Conservation (phyloP, 805 yeast species). For the Candida mattraensis region DNA sequence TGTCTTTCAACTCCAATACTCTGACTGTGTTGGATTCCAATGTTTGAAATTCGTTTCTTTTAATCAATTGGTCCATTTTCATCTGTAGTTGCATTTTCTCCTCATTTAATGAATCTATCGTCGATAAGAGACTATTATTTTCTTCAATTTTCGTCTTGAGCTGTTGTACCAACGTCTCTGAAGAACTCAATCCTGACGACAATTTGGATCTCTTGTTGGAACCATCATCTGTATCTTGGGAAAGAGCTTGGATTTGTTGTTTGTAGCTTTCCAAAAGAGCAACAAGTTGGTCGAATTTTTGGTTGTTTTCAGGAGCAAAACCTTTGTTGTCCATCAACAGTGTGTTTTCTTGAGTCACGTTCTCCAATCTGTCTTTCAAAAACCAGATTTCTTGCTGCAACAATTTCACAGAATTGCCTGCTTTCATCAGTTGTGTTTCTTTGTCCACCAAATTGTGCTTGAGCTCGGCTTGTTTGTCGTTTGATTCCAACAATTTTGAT, state of each 20-base stretch:
- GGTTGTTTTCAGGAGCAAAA: constrained; percentile 15
- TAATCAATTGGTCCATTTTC: neutral
- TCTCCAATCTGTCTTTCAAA: constrained; percentile 21
- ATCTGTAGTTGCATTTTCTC: neutral
- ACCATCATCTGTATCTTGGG: neutral
- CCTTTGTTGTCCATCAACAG: constrained; percentile 10
- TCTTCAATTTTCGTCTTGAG: constrained; percentile 2
- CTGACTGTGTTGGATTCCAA: no score
- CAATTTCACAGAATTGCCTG: constrained; percentile 17
- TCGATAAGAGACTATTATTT: constrained; percentile 1
- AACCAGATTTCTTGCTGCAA: constrained; percentile 20
- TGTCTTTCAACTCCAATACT: constrained; percentile 61
- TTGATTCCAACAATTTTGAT: constrained; percentile 11
- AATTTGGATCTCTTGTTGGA: neutral
- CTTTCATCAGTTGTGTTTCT: constrained; percentile 14
- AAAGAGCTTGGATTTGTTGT: constrained; percentile 44
- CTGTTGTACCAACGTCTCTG: constrained; percentile 2
- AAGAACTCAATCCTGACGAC: neutral
- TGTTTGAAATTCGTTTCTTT: constrained; percentile 34
- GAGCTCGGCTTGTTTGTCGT: constrained; percentile 5
- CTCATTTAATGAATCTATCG: constrained; percentile 6
- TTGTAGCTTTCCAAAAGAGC: constrained; percentile 57
- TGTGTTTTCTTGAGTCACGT: constrained; percentile 18
- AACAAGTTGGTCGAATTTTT: constrained; percentile 38
- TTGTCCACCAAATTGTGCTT: constrained; percentile 4